Percentiles rank a stretch among this genome's conserved stretches.
Conservation (phyloP, 768 basidiomycete genomes). For the Amanita inopinata region DNA sequence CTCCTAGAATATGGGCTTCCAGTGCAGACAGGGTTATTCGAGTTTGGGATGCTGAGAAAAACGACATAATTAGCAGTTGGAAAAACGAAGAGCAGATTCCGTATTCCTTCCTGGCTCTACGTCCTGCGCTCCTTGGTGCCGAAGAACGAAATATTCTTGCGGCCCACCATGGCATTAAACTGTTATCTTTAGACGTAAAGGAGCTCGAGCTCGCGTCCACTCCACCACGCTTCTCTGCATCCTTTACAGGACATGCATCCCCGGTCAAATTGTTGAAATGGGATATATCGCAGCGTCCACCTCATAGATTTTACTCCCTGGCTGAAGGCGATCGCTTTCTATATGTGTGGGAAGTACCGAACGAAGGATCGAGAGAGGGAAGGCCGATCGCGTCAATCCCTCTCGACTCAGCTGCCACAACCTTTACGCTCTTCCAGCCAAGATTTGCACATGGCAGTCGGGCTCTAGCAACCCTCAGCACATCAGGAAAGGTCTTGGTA, state of each 20-base stretch:
- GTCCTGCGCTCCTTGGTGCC: slow-evolving; percentile 25
- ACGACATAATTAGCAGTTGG: slow-evolving; percentile 38
- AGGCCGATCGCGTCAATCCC: slow-evolving; percentile 51
- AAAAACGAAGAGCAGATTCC: slow-evolving; percentile 51
- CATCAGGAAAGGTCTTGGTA: slow-evolving; percentile 49
- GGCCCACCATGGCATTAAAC: slow-evolving; percentile 50
- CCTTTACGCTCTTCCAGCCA: slow-evolving; percentile 25
- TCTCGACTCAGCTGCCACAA: slow-evolving; percentile 53
- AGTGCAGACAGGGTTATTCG: slow-evolving; percentile 47
- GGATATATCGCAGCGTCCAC: slow-evolving; percentile 30
- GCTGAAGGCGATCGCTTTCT: slow-evolving; percentile 56
- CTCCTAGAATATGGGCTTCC: slow-evolving; percentile 42
- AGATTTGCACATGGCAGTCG: slow-evolving; percentile 12
- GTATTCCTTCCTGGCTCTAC: slow-evolving; percentile 40
- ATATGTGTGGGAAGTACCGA: slow-evolving; percentile 49
- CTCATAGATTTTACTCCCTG: slow-evolving; percentile 44
- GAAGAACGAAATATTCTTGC: slow-evolving; percentile 38
- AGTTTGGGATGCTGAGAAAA: slow-evolving; percentile 46
- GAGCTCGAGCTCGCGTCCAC: slow-evolving; percentile 20
- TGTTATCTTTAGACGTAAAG: slow-evolving; percentile 29
- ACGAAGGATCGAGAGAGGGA: slow-evolving; percentile 31
- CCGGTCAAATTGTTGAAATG: slow-evolving; percentile 41
- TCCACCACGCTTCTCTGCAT: slow-evolving; percentile 36
- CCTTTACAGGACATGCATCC: slow-evolving; percentile 61
- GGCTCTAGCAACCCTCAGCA: slow-evolving; percentile 45